Conservation (phyloP, 352 stramenopile species). For the Phytophthora citrophthora region DNA sequence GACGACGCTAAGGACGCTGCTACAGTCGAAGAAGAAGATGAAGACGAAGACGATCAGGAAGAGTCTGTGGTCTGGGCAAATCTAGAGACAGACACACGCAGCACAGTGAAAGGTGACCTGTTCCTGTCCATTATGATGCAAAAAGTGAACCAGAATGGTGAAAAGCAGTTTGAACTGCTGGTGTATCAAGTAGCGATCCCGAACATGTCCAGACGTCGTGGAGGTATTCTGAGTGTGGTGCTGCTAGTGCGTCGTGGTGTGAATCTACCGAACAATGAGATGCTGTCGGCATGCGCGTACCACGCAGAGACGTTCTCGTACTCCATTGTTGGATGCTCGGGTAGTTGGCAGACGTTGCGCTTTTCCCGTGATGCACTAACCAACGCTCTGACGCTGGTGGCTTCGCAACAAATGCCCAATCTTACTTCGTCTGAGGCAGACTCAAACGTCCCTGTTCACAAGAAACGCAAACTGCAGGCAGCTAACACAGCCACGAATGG, state of each 20-base stretch:
- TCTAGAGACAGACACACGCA: constrained; percentile 61
- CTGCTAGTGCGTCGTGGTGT: constrained; percentile 46
- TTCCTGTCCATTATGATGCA: constrained; percentile 69
- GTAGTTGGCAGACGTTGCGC: constrained; percentile 62
- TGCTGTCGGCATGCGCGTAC: constrained; percentile 59
- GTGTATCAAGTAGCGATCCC: constrained; percentile 58
- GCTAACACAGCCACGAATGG: constrained; percentile 22
- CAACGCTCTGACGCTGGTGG: constrained; percentile 46
- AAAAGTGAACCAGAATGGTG: constrained; percentile 33
- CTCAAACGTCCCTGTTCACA: constrained; percentile 42
- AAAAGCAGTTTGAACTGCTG: constrained; percentile 52
- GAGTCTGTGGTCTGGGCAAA: constrained; percentile 56
- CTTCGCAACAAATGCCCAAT: constrained; percentile 49
- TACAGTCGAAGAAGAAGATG: constrained; percentile 21
- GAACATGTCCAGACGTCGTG: constrained; percentile 35
- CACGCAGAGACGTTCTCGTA: constrained; percentile 76
- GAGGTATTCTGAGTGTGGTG: constrained; percentile 39
- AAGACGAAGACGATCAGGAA: constrained; percentile 27
- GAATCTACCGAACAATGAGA: constrained; percentile 32
- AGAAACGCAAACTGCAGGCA: constrained; percentile 71
- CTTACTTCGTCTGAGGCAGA: constrained; percentile 34
- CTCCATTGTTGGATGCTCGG: constrained; percentile 65
- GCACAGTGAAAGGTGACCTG: constrained; percentile 62
- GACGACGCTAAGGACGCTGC: constrained; percentile 41
- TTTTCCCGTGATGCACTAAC: constrained; percentile 55